Evolutionary conservation across 2,329 filamentous ascomycete genomes (phyloP).

Genomic region (Monosporascus ibericus): DNA sequence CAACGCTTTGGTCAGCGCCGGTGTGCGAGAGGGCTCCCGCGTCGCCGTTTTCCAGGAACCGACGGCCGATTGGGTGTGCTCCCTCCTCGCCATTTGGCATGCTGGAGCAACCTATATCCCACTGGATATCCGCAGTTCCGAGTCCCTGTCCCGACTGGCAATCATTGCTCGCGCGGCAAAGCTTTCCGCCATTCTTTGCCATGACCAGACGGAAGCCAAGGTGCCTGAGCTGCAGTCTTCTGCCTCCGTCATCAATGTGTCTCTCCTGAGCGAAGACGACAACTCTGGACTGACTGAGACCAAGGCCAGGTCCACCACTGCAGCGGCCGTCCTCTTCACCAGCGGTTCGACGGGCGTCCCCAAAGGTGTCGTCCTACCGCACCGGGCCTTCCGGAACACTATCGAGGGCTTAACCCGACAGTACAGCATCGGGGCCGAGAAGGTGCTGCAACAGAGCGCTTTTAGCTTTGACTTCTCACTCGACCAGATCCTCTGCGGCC

Average conservation of each 20-base stretch:
- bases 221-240: background rate
- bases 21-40: slow-evolving; percentile 8
- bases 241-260: background rate
- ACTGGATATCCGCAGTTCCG: slow-evolving; percentile 29
- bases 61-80: slow-evolving; percentile 26
- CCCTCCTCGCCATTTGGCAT: slow-evolving; percentile 34
- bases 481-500: too few species aligned
- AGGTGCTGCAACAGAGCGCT: too few species aligned
- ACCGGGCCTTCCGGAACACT: too few species aligned
- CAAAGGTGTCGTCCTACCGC: too few species aligned
- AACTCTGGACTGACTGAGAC: too few species aligned
- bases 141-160: slow-evolving; percentile 4
- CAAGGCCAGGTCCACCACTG: too few species aligned
- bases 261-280: too few species aligned
- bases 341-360: too few species aligned
- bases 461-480: too few species aligned
- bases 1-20: background rate
- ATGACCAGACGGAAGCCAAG: slow-evolving; percentile 1
- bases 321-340: too few species aligned
- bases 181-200: background rate
- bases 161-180: background rate
- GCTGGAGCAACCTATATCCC: slow-evolving; percentile 34
- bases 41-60: slow-evolving; percentile 37
- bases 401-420: too few species aligned
- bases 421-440: too few species aligned